Evolutionary conservation across 768 basidiomycete genomes (phyloP).

Genomic region (Psilocybe tampanensis): DNA sequence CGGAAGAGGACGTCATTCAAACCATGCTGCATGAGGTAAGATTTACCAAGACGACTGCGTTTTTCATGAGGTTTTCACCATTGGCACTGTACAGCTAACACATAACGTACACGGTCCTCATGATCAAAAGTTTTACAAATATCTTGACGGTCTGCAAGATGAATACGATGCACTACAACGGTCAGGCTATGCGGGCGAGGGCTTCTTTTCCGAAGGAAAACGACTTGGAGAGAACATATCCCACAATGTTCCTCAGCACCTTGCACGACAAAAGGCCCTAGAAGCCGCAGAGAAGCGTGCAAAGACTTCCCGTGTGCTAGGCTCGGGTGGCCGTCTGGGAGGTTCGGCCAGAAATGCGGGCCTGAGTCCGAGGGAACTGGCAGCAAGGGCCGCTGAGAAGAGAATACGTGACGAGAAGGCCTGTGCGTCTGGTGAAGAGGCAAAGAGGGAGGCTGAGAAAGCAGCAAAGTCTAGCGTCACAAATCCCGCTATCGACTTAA

Average conservation of each 20-base stretch:
- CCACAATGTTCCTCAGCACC: conserved; percentile 66
- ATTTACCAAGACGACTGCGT: not conserved
- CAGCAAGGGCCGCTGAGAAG: conserved; percentile 84
- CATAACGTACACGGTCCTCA: conserved; percentile 91
- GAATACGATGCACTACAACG: conserved; percentile 82
- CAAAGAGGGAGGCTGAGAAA: conserved; percentile 64
- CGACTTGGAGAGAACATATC: conserved; percentile 69
- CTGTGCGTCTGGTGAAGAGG: conserved; percentile 67
- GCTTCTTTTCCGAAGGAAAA: conserved; percentile 79
- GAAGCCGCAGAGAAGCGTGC: conserved; percentile 81
- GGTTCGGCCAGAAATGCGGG: conserved; percentile 37
- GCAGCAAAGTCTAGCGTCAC: conserved; percentile 69
- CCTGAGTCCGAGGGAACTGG: conserved; percentile 68
- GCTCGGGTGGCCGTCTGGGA: conserved; percentile 64
- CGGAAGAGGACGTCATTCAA: conserved; percentile 73
- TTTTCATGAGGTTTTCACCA: not conserved
- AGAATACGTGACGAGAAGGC: conserved; percentile 71
- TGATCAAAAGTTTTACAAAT: conserved; percentile 82
- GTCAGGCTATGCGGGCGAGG: conserved; percentile 88
- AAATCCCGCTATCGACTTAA: conserved; percentile 63
- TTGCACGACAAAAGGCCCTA: conserved; percentile 68
- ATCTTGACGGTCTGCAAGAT: conserved; percentile 72
- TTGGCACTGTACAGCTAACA: conserved; percentile 57
- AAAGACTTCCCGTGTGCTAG: conserved; percentile 42
- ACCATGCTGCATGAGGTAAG: conserved; percentile 91